Conservation (phyloP, 1,139 yeast genomes). For the Blastobotrys illinoisensis region DNA sequence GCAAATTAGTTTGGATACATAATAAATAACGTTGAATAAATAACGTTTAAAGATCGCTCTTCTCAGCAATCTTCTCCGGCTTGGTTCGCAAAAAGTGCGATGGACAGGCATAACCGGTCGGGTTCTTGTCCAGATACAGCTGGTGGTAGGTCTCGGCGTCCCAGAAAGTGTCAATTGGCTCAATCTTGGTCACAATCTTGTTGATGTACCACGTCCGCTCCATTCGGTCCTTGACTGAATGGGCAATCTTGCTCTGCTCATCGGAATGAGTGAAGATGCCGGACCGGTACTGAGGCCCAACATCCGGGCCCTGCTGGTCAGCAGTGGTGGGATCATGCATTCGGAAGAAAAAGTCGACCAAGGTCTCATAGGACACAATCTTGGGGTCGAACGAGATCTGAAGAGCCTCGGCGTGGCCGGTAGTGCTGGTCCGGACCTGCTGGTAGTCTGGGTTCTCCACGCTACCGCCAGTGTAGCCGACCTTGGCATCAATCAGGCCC, state of each 20-base stretch:
- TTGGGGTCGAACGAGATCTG: slow-evolving; percentile 80
- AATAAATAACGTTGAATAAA: not conserved
- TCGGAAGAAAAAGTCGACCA: slow-evolving; percentile 79
- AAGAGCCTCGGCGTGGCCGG: slow-evolving; percentile 62
- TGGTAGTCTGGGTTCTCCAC: slow-evolving; percentile 59
- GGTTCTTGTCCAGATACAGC: slow-evolving; percentile 68
- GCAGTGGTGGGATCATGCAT: slow-evolving; percentile 74
- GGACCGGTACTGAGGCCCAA: slow-evolving; percentile 80
- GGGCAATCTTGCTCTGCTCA: slow-evolving; percentile 44
- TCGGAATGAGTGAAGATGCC: slow-evolving; percentile 60
- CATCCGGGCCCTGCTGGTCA: slow-evolving; percentile 73
- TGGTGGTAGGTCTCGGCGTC: slow-evolving; percentile 97
- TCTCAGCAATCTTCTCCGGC: slow-evolving; percentile 21
- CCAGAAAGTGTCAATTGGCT: slow-evolving; percentile 63
- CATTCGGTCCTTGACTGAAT: slow-evolving; percentile 35
- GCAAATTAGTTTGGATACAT: too few relatives aligned
- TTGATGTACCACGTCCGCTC: slow-evolving; percentile 55
- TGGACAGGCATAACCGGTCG: slow-evolving; percentile 84
- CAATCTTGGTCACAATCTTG: slow-evolving; percentile 60
- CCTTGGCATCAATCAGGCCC: slow-evolving; percentile 70
- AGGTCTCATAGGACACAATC: slow-evolving; percentile 49
- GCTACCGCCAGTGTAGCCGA: slow-evolving; percentile 85
- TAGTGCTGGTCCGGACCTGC: slow-evolving; percentile 67
- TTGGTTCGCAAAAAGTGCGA: slow-evolving; percentile 63
- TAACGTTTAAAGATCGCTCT: not conserved